phyloP scores from a whole-genome alignment of 2,329 filamentous ascomycete genomes.

The Cladosporium sp. region DNA sequence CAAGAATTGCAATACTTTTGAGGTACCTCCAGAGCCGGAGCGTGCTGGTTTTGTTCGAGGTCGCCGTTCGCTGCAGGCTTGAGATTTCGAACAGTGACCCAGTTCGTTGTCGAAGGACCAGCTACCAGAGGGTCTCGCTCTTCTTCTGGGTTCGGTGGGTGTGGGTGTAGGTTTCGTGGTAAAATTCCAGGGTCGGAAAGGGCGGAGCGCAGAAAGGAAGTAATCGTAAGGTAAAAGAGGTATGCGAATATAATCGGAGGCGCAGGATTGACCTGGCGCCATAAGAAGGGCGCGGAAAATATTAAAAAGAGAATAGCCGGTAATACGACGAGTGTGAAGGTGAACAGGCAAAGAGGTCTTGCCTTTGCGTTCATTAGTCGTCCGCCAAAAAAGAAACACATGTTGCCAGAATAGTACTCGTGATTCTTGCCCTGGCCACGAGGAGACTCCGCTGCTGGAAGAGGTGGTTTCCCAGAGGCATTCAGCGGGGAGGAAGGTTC shows the following conservation, averaged over 20 bases:
- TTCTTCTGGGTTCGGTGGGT: conserved; percentile 68
- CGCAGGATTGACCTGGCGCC: conserved; percentile 79
- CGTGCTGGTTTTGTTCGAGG: conserved; percentile 31
- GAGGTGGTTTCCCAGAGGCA: background rate
- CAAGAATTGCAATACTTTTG: conserved; percentile 98
- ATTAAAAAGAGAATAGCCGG: conserved; percentile 79
- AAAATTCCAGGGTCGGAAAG: conserved; percentile 89
- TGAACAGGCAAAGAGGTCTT: conserved; percentile 82
- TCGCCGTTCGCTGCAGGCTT: conserved; percentile 11
- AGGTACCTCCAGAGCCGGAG: conserved; percentile 83
- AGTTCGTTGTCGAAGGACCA: conserved; percentile 84
- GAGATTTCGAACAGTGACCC: conserved; percentile 65
- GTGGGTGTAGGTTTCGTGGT: conserved; percentile 83
- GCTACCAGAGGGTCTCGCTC: conserved; percentile 71
- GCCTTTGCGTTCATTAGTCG: conserved; percentile 83
- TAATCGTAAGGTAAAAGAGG: conserved; percentile 82
- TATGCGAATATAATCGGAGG: conserved; percentile 89
- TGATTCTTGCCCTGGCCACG: conserved; percentile 61
- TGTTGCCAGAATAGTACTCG: conserved; percentile 92
- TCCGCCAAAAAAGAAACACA: conserved; percentile 79
- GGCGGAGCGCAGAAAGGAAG: conserved; percentile 91
- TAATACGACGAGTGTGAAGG: conserved; percentile 71
- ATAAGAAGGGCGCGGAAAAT: conserved; percentile 79
- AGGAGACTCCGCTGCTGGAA: background rate
- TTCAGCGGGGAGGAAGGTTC: conserved; percentile 63